phyloP scores from a whole-genome alignment of 2,329 filamentous ascomycete genomes.

The Graphilbum fragrans region DNA sequence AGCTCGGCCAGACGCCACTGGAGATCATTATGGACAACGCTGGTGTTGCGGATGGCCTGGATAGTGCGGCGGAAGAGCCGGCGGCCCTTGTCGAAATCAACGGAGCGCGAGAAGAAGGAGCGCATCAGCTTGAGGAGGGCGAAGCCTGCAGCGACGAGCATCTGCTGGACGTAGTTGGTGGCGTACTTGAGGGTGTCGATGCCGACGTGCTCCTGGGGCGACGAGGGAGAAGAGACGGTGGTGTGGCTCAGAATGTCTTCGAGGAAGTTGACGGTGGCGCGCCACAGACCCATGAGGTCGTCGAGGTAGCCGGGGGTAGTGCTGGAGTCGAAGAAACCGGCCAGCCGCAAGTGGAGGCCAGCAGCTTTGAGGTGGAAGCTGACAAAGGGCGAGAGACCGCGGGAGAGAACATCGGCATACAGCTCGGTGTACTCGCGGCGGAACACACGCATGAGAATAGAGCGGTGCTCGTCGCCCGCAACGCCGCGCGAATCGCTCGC shows the following conservation, averaged over 20 bases:
- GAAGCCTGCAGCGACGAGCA: conserved; percentile 72
- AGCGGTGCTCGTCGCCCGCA: conserved; percentile 53
- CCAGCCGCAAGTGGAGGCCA: conserved; percentile 61
- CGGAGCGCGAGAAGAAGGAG: conserved; percentile 62
- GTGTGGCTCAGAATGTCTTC: conserved; percentile 48
- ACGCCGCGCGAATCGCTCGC: conserved; percentile 60
- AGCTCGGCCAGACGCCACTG: conserved; percentile 70
- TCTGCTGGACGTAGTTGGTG: conserved; percentile 71
- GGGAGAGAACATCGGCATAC: conserved; percentile 46
- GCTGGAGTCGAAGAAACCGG: conserved; percentile 71
- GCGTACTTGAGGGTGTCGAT: conserved; percentile 51
- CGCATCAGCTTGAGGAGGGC: conserved; percentile 67
- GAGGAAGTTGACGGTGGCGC: conserved; percentile 57
- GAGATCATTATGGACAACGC: conserved; percentile 66
- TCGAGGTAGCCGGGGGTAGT: conserved; percentile 59
- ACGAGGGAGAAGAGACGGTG: conserved; percentile 26
- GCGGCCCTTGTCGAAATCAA: conserved; percentile 56
- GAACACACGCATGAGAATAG: conserved; percentile 55
- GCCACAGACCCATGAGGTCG: conserved; percentile 65
- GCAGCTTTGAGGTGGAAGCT: conserved; percentile 61
- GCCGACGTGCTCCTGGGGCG: conserved; percentile 29
- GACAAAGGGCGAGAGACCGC: conserved; percentile 43
- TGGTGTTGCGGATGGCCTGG: conserved; percentile 56
- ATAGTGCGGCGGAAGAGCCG: conserved; percentile 61
- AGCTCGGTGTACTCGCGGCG: conserved; percentile 53